Conservation (phyloP, 108 stramenopile genomes). For the Nannochloropsis salina region DNA sequence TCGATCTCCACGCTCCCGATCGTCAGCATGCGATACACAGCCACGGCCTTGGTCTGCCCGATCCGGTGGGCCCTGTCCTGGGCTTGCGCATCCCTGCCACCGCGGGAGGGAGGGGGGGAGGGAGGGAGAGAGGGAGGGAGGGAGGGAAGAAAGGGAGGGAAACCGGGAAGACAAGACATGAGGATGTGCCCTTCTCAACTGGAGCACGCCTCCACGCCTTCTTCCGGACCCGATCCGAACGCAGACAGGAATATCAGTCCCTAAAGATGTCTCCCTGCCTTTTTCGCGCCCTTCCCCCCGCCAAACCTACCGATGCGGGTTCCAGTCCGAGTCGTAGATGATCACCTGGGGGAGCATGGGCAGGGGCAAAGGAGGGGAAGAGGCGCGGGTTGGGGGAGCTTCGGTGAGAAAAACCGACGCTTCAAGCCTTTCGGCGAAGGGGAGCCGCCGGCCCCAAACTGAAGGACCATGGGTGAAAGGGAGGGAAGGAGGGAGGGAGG, state of each 20-base stretch:
- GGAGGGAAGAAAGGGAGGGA: neutral
- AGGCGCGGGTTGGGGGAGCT: neutral
- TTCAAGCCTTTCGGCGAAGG: too few species aligned
- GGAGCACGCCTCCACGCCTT: too few species aligned
- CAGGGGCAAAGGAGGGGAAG: neutral
- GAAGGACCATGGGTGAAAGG: neutral
- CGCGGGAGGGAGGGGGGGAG: neutral
- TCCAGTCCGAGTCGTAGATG: constrained; percentile 98
- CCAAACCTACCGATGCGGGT: constrained; percentile 86
- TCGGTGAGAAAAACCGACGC: too few species aligned
- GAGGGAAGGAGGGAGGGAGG: neutral
- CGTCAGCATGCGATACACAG: constrained; percentile 90
- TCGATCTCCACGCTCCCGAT: constrained; percentile 89
- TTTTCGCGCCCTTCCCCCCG: neutral
- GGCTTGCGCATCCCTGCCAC: constrained; percentile 47
- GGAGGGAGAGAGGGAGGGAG: neutral
- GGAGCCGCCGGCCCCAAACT: too few species aligned
- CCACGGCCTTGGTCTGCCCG: constrained; percentile 80
- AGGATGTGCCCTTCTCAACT: neutral
- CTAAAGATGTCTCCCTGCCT: neutral
- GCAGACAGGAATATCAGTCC: neutral
- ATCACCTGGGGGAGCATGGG: constrained; percentile 50
- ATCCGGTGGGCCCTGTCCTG: constrained; percentile 96
- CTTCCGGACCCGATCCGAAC: too few species aligned
- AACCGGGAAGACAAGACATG: neutral